Conservation (phyloP, 306 rosid genomes). For the Sicyos baderoa region DNA sequence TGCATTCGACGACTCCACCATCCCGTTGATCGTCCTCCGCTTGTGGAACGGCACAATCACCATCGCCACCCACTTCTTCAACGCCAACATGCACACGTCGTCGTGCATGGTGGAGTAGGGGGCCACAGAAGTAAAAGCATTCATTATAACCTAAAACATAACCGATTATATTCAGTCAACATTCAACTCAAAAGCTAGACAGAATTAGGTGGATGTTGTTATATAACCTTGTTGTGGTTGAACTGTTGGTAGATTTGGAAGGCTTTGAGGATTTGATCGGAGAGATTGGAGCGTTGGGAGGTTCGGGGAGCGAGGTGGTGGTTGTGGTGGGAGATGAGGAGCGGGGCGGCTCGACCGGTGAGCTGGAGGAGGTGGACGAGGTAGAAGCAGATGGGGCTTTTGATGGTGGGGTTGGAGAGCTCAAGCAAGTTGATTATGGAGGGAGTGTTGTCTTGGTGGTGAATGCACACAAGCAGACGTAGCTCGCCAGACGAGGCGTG, state of each 20-base stretch:
- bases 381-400: constrained; percentile 38
- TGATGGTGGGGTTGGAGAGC: constrained; percentile 34
- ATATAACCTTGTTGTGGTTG: not conserved
- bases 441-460: constrained; percentile 33
- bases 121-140: constrained; percentile 38
- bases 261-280: constrained; percentile 35
- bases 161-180: too few species aligned
- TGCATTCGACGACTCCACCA: not conserved
- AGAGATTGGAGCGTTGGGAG: constrained; percentile 7
- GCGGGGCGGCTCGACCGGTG: constrained; percentile 35
- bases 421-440: constrained; percentile 46
- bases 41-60: constrained; percentile 50
- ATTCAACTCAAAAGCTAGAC: not conserved
- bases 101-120: constrained; percentile 59
- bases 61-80: constrained; percentile 32
- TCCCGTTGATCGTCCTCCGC: not conserved
- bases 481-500: constrained; percentile 28
- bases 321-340: constrained; percentile 32
- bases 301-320: not conserved
- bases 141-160: constrained; percentile 11
- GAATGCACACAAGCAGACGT: constrained; percentile 39
- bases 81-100: constrained; percentile 42
- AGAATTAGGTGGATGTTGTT: too few species aligned
- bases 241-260: constrained; percentile 32
- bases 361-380: constrained; percentile 44